A percentile compares a stretch with the other conserved stretches of the same genome.
phyloP scores from a whole-genome alignment of 1,284 basidiomycete species.

The Heliocybe sulcata region DNA sequence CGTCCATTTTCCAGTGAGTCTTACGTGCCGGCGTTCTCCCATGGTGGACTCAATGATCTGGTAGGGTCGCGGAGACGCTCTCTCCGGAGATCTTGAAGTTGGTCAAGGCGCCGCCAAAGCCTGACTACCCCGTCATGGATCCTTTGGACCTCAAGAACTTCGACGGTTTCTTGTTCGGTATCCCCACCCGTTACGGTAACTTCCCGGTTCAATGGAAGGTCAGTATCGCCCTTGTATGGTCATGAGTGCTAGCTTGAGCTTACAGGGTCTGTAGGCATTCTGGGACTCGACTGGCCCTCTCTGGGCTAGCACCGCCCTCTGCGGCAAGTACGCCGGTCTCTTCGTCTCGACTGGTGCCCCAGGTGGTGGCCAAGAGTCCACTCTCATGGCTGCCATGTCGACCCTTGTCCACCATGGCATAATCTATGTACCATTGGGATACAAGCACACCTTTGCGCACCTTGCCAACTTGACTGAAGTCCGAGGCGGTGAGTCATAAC shows the following conservation, averaged over 20 bases:
- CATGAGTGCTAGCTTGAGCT: not conserved
- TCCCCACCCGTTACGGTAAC: constrained; percentile 41
- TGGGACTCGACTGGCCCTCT: constrained; percentile 45
- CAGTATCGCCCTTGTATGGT: not conserved
- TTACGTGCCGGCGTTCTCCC: constrained; percentile 2
- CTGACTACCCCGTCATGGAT: constrained; percentile 38
- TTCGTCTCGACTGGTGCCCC: constrained; percentile 35
- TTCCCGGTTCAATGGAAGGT: constrained; percentile 29
- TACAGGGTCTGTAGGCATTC: constrained; percentile 25
- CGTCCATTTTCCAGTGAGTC: constrained; percentile 33
- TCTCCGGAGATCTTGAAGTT: constrained; percentile 43
- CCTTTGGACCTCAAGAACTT: constrained; percentile 34
- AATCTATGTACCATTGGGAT: constrained; percentile 46
- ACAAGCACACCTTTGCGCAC: constrained; percentile 26
- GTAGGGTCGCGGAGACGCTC: constrained; percentile 48
- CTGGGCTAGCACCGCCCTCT: constrained; percentile 41
- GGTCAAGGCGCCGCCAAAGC: constrained; percentile 43
- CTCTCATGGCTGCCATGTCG: constrained; percentile 40
- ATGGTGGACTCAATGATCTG: constrained; percentile 6
- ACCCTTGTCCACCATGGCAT: constrained; percentile 51
- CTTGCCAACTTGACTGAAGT: constrained; percentile 32
- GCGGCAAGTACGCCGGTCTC: constrained; percentile 46
- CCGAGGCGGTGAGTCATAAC: constrained; percentile 35
- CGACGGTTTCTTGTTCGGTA: constrained; percentile 31
- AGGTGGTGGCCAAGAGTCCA: constrained; percentile 41